A percentile compares a stretch with the other conserved stretches of the same genome.
These are phyloP conservation scores for Corylus americana DNA, from an alignment of 306 rosid species.

Conservation along the genomic window DNA sequence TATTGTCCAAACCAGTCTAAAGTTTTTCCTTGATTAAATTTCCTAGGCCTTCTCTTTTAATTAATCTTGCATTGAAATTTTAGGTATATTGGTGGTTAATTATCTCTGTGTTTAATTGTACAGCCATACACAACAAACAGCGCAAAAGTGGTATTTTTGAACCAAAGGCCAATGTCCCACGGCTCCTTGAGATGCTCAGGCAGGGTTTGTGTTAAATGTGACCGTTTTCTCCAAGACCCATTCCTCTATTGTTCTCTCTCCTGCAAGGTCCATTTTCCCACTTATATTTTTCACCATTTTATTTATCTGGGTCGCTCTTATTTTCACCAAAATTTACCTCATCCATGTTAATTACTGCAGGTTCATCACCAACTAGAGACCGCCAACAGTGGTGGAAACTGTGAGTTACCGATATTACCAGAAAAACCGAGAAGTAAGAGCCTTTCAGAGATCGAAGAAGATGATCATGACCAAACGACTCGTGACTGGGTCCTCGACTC, in stretches of 20 bases:
- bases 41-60: too few species aligned
- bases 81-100: background rate
- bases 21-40: too few species aligned
- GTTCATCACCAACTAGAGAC: constrained; percentile 25
- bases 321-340: background rate
- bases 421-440: constrained; percentile 5
- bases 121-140: constrained; percentile 54
- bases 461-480: constrained; percentile 12
- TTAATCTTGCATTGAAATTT: background rate
- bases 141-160: constrained; percentile 47
- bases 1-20: too few species aligned
- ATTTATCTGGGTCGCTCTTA: background rate
- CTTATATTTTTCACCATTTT: background rate
- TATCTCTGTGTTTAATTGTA: background rate
- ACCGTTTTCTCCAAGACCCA: constrained; percentile 42
- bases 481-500: constrained; percentile 28
- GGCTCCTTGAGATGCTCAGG: constrained; percentile 26
- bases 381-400: constrained; percentile 3
- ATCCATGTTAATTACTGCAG: background rate
- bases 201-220: constrained; percentile 41
- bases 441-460: constrained; percentile 17
- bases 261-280: constrained; percentile 44
- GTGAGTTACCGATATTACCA: background rate
- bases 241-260: constrained; percentile 46
- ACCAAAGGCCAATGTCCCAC: constrained; percentile 29